Conservation (phyloP, 1,284 basidiomycete species). For the Rhodotorula glutinis region DNA sequence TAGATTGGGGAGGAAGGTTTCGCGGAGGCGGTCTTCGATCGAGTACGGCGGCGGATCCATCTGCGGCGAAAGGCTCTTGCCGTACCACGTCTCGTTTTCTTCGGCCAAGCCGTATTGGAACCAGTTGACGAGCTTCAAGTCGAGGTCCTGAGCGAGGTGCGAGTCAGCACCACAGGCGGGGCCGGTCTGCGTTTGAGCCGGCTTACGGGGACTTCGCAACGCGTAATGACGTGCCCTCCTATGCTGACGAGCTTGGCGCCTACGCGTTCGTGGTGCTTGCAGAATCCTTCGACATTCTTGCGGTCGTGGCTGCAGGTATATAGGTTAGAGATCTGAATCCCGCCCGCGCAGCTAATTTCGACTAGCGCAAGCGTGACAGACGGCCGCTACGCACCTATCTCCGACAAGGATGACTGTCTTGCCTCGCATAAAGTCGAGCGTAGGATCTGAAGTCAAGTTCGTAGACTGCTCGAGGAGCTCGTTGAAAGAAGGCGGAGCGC, state of each 20-base stretch:
- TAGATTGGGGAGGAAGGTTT: neutral
- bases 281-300: neutral
- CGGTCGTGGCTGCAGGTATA: neutral
- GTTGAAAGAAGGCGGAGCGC: neutral
- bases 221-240: neutral
- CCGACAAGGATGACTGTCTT: neutral
- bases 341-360: neutral
- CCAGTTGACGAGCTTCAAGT: conserved; percentile 3
- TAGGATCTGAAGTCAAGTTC: neutral
- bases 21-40: conserved; percentile 1
- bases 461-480: neutral
- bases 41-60: neutral
- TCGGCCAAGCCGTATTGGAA: conserved; percentile 3
- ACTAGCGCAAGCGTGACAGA: too few species aligned
- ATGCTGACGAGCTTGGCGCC: neutral
- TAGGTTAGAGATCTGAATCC: neutral
- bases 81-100: conserved; percentile 1
- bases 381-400: neutral
- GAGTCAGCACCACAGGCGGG: too few species aligned
- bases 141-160: too few species aligned
- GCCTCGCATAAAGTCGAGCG: conserved; percentile 1
- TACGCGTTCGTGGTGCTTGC: neutral
- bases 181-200: too few species aligned
- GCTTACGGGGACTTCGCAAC: neutral
- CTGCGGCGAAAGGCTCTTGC: neutral